phyloP scores from a whole-genome alignment of 345 rosid species.

The Acer saccharum region DNA sequence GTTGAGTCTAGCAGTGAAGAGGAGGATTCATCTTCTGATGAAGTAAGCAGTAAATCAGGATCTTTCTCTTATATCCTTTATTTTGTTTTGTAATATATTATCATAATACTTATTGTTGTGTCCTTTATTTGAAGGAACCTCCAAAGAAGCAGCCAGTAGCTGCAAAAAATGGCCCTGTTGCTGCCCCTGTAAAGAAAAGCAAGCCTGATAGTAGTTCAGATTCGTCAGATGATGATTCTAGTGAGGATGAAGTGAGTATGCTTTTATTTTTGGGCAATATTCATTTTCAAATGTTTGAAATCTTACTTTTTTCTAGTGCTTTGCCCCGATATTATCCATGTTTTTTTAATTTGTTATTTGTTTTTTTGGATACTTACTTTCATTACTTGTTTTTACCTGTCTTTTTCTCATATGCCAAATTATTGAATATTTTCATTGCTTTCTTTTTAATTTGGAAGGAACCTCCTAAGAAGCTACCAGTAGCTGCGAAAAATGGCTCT shows the following conservation, averaged over 20 bases:
- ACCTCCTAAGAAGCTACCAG: slow-evolving; percentile 29
- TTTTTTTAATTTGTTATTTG: background rate
- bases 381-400: too few relatives aligned
- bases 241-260: slow-evolving; percentile 17
- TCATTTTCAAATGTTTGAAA: background rate
- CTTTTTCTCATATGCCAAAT: background rate
- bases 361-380: background rate
- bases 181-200: slow-evolving; percentile 34
- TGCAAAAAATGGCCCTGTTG: slow-evolving; percentile 32
- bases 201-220: slow-evolving; percentile 31
- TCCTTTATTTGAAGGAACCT: background rate
- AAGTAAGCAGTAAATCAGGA: slow-evolving; percentile 22
- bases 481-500: slow-evolving; percentile 30
- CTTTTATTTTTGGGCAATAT: background rate
- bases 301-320: background rate
- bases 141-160: slow-evolving; percentile 33
- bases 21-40: slow-evolving; percentile 36
- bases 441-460: background rate
- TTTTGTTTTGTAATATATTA: background rate
- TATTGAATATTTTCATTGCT: background rate
- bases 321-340: background rate
- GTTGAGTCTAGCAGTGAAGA: slow-evolving; percentile 42
- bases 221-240: slow-evolving; percentile 37
- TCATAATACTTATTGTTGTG: background rate
- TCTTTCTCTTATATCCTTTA: background rate